These are phyloP conservation scores for Knoxia roxburghii DNA, from an alignment of 257 asterid genomes.

Conservation along the genomic window DNA sequence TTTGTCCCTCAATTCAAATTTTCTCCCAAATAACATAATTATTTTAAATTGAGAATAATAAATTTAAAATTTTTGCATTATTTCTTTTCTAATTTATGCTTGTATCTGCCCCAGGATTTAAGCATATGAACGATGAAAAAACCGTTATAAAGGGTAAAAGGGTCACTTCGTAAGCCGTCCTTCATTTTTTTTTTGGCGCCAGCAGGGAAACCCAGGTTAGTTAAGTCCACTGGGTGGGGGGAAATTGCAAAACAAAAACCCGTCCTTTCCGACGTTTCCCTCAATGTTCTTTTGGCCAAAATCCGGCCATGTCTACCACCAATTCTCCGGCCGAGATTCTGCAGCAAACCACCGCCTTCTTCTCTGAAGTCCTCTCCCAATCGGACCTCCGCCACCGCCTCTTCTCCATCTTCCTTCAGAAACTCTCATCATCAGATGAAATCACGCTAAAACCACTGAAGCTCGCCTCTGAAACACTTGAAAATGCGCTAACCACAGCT, in stretches of 20 bases:
- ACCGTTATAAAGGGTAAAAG: background rate
- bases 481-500: constrained; percentile 48
- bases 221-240: background rate
- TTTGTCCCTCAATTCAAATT: background rate
- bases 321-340: constrained; percentile 39
- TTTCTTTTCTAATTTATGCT: no score
- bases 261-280: background rate
- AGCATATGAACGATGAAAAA: background rate
- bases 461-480: constrained; percentile 49
- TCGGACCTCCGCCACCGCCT: constrained; percentile 46
- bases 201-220: background rate
- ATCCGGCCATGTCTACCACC: constrained; percentile 32
- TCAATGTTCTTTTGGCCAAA: background rate
- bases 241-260: constrained; percentile 3
- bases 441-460: constrained; percentile 34
- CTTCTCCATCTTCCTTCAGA: constrained; percentile 37
- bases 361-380: constrained; percentile 37
- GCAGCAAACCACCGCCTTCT: constrained; percentile 42
- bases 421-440: constrained; percentile 25
- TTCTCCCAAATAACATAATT: background rate
- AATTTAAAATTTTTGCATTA: no score
- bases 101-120: no score
- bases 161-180: constrained; percentile 9
- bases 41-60: no score
- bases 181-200: constrained; percentile 21